A percentile compares a stretch with the other conserved stretches of the same genome.
Conservation (phyloP, 257 asterid species). For the Solanum bukasovii region DNA sequence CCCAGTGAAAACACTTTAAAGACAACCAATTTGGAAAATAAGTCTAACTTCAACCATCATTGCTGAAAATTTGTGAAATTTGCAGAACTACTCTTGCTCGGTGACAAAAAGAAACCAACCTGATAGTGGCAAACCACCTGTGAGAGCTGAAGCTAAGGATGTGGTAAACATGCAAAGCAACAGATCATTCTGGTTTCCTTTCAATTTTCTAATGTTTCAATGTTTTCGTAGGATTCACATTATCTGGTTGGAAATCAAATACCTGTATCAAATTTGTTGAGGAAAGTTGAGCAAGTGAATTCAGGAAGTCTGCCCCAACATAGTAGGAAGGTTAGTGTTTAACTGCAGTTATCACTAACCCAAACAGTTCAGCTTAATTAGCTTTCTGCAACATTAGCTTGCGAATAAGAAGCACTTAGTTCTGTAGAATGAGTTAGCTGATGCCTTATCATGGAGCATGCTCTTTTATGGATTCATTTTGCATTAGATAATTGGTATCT, state of each 20-base stretch:
- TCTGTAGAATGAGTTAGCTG: not conserved
- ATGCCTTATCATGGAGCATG: not conserved
- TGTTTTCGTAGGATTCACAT: slow-evolving; percentile 41
- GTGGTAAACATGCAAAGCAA: slow-evolving; percentile 37
- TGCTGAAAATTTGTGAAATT: slow-evolving; percentile 2
- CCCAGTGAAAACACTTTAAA: not conserved
- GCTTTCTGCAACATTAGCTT: not conserved
- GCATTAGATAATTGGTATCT: not conserved
- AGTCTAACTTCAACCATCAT: not conserved
- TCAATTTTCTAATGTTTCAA: not conserved
- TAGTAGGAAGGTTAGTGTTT: slow-evolving; percentile 68
- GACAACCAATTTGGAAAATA: not conserved
- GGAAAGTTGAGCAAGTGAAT: slow-evolving; percentile 59
- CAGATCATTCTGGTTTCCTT: not conserved
- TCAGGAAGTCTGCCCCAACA: slow-evolving; percentile 57
- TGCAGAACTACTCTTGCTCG: slow-evolving; percentile 50
- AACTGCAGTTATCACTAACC: not conserved
- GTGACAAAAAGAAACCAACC: slow-evolving; percentile 47
- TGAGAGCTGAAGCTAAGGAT: slow-evolving; percentile 36
- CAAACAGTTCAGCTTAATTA: not conserved
- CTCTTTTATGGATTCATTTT: not conserved
- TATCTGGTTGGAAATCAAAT: slow-evolving; percentile 41
- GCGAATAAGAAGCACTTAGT: not conserved
- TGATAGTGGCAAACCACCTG: slow-evolving; percentile 32
- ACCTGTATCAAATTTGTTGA: slow-evolving; percentile 67